Base-by-base conservation (phyloP, 2,329 filamentous ascomycete species). In the Colletotrichum lindemuthianum region DNA sequence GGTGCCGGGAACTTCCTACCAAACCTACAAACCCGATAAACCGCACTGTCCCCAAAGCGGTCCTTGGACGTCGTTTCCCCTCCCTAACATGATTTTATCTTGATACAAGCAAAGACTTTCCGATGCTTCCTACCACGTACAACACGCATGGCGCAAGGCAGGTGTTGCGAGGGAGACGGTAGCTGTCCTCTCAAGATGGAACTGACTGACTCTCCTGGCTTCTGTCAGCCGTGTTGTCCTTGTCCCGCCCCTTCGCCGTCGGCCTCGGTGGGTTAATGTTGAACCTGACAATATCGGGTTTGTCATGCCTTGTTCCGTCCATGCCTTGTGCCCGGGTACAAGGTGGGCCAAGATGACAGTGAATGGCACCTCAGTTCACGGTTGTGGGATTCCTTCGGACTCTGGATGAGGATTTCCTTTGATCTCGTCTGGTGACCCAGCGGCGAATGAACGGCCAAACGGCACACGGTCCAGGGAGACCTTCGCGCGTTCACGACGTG, bases 1-100 rank as follows among this genome's bases (percentile, higher is more conserved):
- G 24, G 24, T 24, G 24, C 24, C 24, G 24, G 24, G 24, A 24
- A 24, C 24, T 24, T 24, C 24, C 24, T 24, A 24, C 24, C 49
- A 52, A 32, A 51, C 48, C 16, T 34, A 47, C 51, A 43, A 43
- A 43, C 32, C 39, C 33, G 37, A 33, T 43, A 12, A 34, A 11
- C 37, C 16, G 51, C 51, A 45, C 40, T 44, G 51, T 45, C 51
- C 51, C 39, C 40, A 24, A 13, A n/a, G 24, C 12, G 40, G 40
- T n/a, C 51, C 36, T 34, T 34, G 36, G 49, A 36, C 36, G 44
- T 57, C 43, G 54, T 57, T 49, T 45, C 44, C 54, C 36, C 24
- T 56, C n/a, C 39, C 53, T 11, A 16, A 56, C 24, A 37, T 33
- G 13, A 33, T 24, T 3, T 3, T 4, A 24, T 24, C 24, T 24